Base-by-base conservation (phyloP, 441 rosid species). In the Populus hybrid region DNA sequence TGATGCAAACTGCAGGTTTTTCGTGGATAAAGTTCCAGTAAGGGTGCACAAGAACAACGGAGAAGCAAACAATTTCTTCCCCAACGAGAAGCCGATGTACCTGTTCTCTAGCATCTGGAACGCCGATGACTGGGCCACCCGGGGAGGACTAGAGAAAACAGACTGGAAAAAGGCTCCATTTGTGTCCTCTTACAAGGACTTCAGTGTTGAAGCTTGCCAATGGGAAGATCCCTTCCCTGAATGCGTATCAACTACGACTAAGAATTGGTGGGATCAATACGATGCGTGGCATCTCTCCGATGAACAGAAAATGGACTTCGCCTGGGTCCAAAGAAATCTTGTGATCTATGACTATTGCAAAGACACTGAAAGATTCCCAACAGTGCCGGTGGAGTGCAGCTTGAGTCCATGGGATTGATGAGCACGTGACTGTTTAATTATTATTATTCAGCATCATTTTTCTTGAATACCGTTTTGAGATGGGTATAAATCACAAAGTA, bases 101-200 rank as follows among this genome's bases (percentile, higher is more conserved):
- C 85, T 95, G 34, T 95, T 93, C 85, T 95, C 99, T 11, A 93
- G 97, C 83, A 91, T 95, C 9, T 95, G 99, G 98, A 93, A 93
- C 79, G 98, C 98, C 0, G 98, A 95, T 34, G 98, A 95, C 0
- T 95, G 98, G 98, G 98, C 98, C 7, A 95, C 98, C 2, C 83
- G 97, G 68, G 98, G 98, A 1, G 98, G 99, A 11, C 83, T 92
- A 0, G 99, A 93, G 91, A 93, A 95, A 79, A 95, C 99, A 0
- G 87, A 95, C 78, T 93, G 99, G 99, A 87, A 88, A 68, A 89
- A 81, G 65, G 89, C 94, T 7, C 99, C 99, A 0, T 95, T 95
- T 73, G 97, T 92, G 61, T 95, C 99, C 0, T 85, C 97, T 1
- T 95, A 95, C 86, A 89, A 83, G 86, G 96, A 91, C 67, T 93